phyloP scores from a whole-genome alignment of 257 asterid genomes.

The Fraxinus quadrangulata region DNA sequence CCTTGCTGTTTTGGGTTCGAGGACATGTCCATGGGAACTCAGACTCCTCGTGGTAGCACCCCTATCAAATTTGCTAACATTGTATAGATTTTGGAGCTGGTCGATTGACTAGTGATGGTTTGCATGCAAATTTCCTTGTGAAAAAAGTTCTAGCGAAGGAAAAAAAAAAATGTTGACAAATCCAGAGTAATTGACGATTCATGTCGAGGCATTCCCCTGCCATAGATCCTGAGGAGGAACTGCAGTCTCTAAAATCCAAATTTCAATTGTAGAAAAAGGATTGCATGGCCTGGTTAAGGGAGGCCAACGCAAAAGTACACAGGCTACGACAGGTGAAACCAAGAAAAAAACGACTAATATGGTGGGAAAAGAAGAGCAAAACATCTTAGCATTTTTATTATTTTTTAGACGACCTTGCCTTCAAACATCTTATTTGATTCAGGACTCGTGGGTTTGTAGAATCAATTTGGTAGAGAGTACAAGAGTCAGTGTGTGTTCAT shows the following conservation, averaged over 20 bases:
- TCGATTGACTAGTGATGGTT: no score
- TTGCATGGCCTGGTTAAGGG: conserved; percentile 38
- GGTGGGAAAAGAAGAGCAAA: conserved; percentile 47
- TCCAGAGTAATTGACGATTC: conserved; percentile 38
- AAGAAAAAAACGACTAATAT: conserved; percentile 34
- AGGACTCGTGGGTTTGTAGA: background rate
- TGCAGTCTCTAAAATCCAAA: conserved; percentile 39
- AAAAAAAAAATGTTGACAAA: conserved; percentile 40
- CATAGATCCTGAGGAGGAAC: conserved; percentile 27
- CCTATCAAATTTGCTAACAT: no score
- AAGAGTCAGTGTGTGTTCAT: background rate
- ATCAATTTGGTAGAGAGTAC: background rate
- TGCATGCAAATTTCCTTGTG: no score
- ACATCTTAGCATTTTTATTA: conserved; percentile 16
- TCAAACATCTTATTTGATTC: conserved; percentile 1
- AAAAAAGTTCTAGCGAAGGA: no score
- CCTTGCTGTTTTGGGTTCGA: no score
- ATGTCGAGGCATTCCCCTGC: conserved; percentile 25
- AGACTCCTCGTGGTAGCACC: no score
- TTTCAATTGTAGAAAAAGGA: conserved; percentile 48
- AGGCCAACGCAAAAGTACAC: conserved; percentile 38
- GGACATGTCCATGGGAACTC: no score
- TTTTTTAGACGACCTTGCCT: background rate
- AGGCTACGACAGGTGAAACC: conserved; percentile 26
- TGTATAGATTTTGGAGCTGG: no score